Evolutionary conservation across 2,329 filamentous ascomycete species (phyloP), one percentile per base, ranked within the genome.

Genomic region (Penicillium nordicum): DNA sequence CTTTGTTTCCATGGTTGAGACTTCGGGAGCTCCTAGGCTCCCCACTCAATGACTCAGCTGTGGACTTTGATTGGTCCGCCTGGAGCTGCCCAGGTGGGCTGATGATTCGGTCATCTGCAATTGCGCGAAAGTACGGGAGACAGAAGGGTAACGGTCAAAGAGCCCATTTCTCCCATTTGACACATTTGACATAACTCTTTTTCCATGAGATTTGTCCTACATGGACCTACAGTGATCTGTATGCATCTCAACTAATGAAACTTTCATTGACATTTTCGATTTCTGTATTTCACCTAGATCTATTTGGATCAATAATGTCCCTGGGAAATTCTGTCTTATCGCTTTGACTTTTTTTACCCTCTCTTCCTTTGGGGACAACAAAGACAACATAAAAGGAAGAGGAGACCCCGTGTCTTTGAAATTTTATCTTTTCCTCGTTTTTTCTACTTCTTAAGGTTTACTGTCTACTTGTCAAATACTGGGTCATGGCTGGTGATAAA

Each of bases 61-160:
- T 27, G 7, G 21, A n/a, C 23, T 2, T 63, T 44, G 30, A 66
- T 66, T 65, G 63, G 63, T 16, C 40, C 12, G 40, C 25, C 29
- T 43, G 41, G 41, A 43, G 41, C 41, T 43, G 41, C 41, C 25
- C 16, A 27, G 25, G 23, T 57, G 54, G 49, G 50, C 54, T 53
- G 42, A 52, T 57, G 49, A 50, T 53, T 46, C 54, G 57, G 57
- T 66, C 63, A 63, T 61, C 54, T 58, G 61, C 51, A 53, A 58
- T 18, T 18, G 59, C 48, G 50, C 30, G 50, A 50, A 50, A 36
- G 48, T 34, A 53, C 38, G 23, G 12, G 34, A 37, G 18, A 18
- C 25, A 34, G 7, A 34, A 57, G 50, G 44, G 18, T 43, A 53
- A 44, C 54, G 50, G 54, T 53, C 54, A 57, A 53, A 53, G 53